Evolutionary conservation across 306 rosid genomes (phyloP).

Genomic region (Vachellia collinsii): DNA sequence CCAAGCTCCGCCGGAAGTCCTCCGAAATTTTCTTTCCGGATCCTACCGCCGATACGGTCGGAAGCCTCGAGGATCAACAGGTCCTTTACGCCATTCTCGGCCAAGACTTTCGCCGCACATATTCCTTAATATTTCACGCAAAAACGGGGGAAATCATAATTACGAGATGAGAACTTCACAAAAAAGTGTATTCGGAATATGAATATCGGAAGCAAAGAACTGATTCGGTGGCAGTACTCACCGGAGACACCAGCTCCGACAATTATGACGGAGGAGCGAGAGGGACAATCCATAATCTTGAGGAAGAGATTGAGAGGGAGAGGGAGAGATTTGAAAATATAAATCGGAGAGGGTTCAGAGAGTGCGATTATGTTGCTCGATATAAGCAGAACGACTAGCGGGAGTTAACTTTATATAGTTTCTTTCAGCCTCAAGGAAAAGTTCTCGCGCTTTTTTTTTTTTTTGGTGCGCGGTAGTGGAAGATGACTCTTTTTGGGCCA

Average conservation of each 20-base stretch:
- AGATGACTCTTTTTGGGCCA: neutral
- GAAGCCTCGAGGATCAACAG: constrained; percentile 85
- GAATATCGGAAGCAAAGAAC: neutral
- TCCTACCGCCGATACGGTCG: constrained; percentile 92
- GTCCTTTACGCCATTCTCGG: constrained; percentile 74
- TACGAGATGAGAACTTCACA: constrained; percentile 14
- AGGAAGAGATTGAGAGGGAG: neutral
- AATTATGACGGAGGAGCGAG: constrained; percentile 75
- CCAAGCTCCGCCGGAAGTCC: constrained; percentile 94
- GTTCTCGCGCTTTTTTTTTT: neutral
- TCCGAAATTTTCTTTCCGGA: constrained; percentile 75
- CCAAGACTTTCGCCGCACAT: constrained; percentile 79
- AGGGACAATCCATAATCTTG: constrained; percentile 62
- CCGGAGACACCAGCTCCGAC: constrained; percentile 96
- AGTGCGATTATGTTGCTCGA: constrained; percentile 20
- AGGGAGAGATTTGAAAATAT: neutral
- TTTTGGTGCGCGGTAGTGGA: neutral
- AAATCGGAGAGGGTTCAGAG: neutral
- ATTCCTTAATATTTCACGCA: constrained; percentile 51
- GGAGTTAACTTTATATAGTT: constrained; percentile 78
- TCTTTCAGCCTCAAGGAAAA: neutral
- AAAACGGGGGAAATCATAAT: neutral
- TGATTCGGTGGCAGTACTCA: constrained; percentile 29
- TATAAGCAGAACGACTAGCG: constrained; percentile 51
- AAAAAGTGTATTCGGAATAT: neutral